phyloP scores from a whole-genome alignment of 2,329 filamentous ascomycete species.

The Cladophialophora carrionii region DNA sequence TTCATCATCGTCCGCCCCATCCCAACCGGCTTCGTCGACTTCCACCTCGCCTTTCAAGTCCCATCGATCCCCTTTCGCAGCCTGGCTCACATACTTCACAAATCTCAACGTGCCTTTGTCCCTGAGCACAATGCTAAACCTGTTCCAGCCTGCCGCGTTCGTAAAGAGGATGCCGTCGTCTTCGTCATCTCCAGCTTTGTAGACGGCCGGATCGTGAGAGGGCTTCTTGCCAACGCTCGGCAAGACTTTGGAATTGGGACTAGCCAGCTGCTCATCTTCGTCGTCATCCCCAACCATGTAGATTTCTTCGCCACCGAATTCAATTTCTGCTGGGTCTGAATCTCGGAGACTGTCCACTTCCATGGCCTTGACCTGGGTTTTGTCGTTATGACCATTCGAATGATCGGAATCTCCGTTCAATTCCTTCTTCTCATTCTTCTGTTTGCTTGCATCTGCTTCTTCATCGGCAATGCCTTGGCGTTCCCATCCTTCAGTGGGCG shows the following conservation, averaged over 20 bases:
- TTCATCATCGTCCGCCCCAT: conserved; percentile 33
- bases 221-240: conserved; percentile 43
- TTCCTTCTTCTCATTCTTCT: conserved; percentile 18
- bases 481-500: conserved; percentile 83
- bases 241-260: conserved; percentile 37
- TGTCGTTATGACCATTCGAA: conserved; percentile 35
- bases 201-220: conserved; percentile 75
- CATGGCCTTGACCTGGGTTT: conserved; percentile 40
- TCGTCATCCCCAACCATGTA: conserved; percentile 83
- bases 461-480: conserved; percentile 61
- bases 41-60: conserved; percentile 79
- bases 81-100: conserved; percentile 89
- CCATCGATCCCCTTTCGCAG: conserved; percentile 87
- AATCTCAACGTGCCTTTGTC: conserved; percentile 87
- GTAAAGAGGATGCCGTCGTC: conserved; percentile 75
- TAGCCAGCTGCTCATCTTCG: conserved; percentile 59
- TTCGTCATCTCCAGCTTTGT: conserved; percentile 71
- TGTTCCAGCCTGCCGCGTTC: conserved; percentile 79
- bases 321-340: conserved; percentile 23
- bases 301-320: conserved; percentile 61
- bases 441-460: conserved; percentile 44
- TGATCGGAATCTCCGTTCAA: conserved; percentile 37
- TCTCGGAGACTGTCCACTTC: conserved; percentile 45
- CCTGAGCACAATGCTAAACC: conserved; percentile 83
- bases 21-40: conserved; percentile 34